Evolutionary conservation across 495 filamentous ascomycete species (phyloP).

Genomic region (Penicillium canariense): DNA sequence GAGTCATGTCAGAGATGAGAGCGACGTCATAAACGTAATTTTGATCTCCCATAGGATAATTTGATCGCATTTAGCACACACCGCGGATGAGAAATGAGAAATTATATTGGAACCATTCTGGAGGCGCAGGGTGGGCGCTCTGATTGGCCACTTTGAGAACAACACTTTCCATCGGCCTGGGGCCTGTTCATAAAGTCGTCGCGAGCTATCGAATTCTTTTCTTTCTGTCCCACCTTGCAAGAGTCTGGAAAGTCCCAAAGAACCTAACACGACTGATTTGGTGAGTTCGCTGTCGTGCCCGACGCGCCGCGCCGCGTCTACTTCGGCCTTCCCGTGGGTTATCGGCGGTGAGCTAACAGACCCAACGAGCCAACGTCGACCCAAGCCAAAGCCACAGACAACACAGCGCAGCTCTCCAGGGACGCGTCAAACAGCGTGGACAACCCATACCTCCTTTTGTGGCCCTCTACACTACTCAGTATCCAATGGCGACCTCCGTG

Average conservation of each 20-base stretch:
- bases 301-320: background rate
- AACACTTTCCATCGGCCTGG: slow-evolving; percentile 4
- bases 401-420: background rate
- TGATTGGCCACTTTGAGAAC: slow-evolving; percentile 36
- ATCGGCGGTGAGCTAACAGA: background rate
- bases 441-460: no score
- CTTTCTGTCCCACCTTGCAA: background rate
- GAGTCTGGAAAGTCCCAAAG: background rate
- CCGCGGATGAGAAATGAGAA: background rate
- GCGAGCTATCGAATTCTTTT: background rate
- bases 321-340: background rate
- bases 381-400: background rate
- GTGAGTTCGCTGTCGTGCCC: background rate
- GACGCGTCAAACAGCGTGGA: no score
- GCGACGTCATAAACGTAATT: background rate
- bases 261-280: background rate
- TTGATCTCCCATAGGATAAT: background rate
- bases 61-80: background rate
- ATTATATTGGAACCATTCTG: background rate
- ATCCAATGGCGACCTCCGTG: no score
- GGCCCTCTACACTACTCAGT: no score
- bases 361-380: background rate
- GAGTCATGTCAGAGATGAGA: slow-evolving; percentile 3
- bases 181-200: background rate
- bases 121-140: background rate